Percentiles rank a stretch among this genome's conserved stretches.
phyloP scores from a whole-genome alignment of 2,329 filamentous ascomycete genomes.

The Talaromyces amestolkiae region DNA sequence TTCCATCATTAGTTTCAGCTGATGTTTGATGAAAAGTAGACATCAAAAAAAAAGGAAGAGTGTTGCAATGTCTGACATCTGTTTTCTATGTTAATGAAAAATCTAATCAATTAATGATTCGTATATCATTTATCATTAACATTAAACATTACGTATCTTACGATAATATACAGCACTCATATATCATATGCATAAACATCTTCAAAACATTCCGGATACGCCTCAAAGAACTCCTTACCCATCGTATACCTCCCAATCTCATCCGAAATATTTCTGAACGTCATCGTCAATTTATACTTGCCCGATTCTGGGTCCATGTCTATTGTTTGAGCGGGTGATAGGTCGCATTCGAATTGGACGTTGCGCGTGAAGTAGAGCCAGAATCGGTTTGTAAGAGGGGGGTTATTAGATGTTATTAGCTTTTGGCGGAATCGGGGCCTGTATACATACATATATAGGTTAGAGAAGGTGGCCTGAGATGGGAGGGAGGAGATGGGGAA shows the following conservation, averaged over 20 bases:
- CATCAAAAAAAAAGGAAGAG: too few species aligned
- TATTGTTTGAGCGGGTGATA: not conserved
- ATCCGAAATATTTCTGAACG: not conserved
- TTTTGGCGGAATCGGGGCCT: slow-evolving; percentile 12
- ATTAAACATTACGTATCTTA: not conserved
- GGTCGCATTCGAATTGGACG: slow-evolving; percentile 1
- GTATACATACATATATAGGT: not conserved
- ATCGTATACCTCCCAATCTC: slow-evolving; percentile 4
- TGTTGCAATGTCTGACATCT: not conserved
- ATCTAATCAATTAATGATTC: not conserved
- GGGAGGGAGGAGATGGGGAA: not conserved
- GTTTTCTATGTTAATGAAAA: not conserved
- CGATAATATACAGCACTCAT: not conserved
- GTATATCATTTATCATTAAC: not conserved
- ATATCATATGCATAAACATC: not conserved
- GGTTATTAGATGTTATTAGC: slow-evolving; percentile 6
- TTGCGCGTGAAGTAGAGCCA: slow-evolving; percentile 9
- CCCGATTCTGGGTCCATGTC: not conserved
- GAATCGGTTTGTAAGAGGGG: slow-evolving; percentile 6
- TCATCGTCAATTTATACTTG: slow-evolving; percentile 2
- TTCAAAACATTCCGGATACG: slow-evolving; percentile 5
- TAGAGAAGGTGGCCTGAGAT: not conserved
- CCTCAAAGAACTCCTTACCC: slow-evolving; percentile 6
- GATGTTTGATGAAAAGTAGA: not conserved
- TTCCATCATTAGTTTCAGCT: slow-evolving; percentile 75